Conservation (phyloP, 345 rosid species). For the Excoecaria agallocha region DNA sequence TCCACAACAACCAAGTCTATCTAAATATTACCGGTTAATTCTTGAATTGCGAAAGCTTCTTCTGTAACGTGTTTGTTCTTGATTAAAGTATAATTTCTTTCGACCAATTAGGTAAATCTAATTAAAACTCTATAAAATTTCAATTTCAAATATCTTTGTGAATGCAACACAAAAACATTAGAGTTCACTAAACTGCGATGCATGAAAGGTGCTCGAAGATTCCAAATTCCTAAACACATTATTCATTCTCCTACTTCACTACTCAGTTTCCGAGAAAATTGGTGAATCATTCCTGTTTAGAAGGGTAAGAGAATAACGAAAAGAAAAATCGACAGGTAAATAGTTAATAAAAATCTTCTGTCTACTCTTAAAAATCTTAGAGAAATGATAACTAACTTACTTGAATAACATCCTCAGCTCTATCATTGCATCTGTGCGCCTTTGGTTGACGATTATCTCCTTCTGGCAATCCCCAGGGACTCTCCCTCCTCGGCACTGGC, state of each 20-base stretch:
- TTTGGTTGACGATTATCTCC: slow-evolving; percentile 77
- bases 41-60: no score
- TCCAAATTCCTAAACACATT: not conserved
- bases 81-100: not conserved
- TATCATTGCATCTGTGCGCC: slow-evolving; percentile 93
- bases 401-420: slow-evolving; percentile 86
- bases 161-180: not conserved
- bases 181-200: not conserved
- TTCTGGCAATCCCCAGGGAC: slow-evolving; percentile 85
- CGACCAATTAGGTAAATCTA: not conserved
- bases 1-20: not conserved
- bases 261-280: no score
- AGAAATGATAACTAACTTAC: slow-evolving; percentile 26
- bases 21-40: not conserved
- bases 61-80: not conserved
- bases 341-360: not conserved
- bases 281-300: no score
- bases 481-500: slow-evolving; percentile 89
- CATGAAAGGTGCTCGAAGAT: not conserved
- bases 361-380: not conserved
- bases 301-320: no score
- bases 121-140: not conserved
- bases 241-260: no score
- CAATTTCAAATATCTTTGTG: not conserved
- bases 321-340: not conserved